Percentiles rank a stretch among this genome's conserved stretches.
Evolutionary conservation across 305 asterid genomes (phyloP).

Genomic region (Rubia tinctorum): DNA sequence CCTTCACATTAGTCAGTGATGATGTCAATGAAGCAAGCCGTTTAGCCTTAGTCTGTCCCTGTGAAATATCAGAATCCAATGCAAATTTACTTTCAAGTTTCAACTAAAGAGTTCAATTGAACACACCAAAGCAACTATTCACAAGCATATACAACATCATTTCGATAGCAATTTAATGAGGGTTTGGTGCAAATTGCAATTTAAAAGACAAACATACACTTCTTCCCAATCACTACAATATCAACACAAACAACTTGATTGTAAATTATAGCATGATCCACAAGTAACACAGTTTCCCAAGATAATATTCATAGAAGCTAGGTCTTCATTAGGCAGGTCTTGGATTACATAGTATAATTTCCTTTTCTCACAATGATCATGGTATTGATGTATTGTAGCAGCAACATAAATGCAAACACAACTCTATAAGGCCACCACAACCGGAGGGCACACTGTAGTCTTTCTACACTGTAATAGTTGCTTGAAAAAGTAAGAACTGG

Average conservation of each 20-base stretch:
- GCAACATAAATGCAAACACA: neutral
- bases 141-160: neutral
- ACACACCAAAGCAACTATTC: neutral
- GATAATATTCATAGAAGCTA: neutral
- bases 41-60: constrained; percentile 73
- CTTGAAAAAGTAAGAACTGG: neutral
- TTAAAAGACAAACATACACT: neutral
- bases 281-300: neutral
- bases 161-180: neutral
- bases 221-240: neutral
- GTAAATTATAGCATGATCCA: neutral
- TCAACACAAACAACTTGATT: neutral
- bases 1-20: constrained; percentile 52
- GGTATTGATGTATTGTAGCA: neutral
- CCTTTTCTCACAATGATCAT: neutral
- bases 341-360: neutral
- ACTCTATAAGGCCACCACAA: neutral
- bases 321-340: neutral
- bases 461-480: neutral
- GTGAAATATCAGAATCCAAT: constrained; percentile 21
- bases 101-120: neutral
- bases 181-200: neutral
- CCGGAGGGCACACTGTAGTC: neutral
- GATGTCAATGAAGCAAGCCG: constrained; percentile 67
- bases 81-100: neutral